phyloP scores from a whole-genome alignment of 768 basidiomycete genomes.

The Mycena chlorophos region DNA sequence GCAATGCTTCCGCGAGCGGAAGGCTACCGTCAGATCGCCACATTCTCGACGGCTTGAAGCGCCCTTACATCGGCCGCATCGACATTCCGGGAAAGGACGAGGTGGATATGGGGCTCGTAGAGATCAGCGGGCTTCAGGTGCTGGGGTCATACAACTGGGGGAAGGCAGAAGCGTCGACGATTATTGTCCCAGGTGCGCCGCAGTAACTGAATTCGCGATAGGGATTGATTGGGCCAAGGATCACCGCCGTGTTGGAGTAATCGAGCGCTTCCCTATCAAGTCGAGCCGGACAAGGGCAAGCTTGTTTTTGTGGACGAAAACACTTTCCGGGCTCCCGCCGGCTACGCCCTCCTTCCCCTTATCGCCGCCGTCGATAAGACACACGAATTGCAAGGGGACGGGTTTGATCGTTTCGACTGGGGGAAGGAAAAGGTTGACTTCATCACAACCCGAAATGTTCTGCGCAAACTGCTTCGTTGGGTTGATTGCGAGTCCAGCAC shows the following conservation, averaged over 20 bases:
- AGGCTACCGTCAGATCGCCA: too few relatives aligned
- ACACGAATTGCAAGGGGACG: slow-evolving; percentile 20
- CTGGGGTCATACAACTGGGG: slow-evolving; percentile 51
- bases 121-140: too few relatives aligned
- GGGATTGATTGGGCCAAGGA: slow-evolving; percentile 28
- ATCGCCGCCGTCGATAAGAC: slow-evolving; percentile 56
- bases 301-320: slow-evolving; percentile 43
- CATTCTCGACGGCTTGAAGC: too few relatives aligned
- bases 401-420: slow-evolving; percentile 44
- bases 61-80: too few relatives aligned
- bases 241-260: slow-evolving; percentile 46
- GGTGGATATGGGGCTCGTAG: too few relatives aligned
- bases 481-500: slow-evolving; percentile 28
- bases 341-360: slow-evolving; percentile 48
- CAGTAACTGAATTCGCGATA: background rate
- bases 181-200: slow-evolving; percentile 41
- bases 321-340: slow-evolving; percentile 30
- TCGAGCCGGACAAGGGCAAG: slow-evolving; percentile 38
- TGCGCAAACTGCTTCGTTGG: slow-evolving; percentile 67
- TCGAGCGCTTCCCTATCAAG: slow-evolving; percentile 30
- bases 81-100: too few relatives aligned
- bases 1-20: too few relatives aligned
- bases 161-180: slow-evolving; percentile 37
- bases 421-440: slow-evolving; percentile 37
- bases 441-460: slow-evolving; percentile 65